These are phyloP conservation scores for Petasospora fabianii DNA, from an alignment of 1,139 yeast species.

Conservation along the genomic window DNA sequence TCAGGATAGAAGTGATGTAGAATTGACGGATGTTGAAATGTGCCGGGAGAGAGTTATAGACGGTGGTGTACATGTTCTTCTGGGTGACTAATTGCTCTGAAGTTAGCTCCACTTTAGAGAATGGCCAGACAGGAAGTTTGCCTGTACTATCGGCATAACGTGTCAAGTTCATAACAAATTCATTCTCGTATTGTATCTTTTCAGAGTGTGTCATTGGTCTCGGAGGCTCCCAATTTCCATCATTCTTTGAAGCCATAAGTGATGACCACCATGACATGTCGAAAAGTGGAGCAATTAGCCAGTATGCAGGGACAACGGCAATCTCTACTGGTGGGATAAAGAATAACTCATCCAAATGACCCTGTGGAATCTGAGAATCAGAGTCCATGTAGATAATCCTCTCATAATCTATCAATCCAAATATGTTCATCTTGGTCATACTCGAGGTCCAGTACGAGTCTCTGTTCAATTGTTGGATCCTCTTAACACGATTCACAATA, in stretches of 20 bases:
- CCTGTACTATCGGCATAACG: conserved; percentile 1
- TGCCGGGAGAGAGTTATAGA: conserved; percentile 21
- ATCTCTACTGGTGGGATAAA: conserved; percentile 39
- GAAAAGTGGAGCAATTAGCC: conserved; percentile 18
- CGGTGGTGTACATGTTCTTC: conserved; percentile 18
- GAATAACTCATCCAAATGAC: conserved; percentile 44
- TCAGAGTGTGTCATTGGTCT: conserved; percentile 15
- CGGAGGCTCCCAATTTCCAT: conserved; percentile 7
- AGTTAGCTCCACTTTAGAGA: background rate
- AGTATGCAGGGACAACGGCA: conserved; percentile 35
- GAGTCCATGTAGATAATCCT: conserved; percentile 43
- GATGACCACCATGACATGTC: conserved; percentile 7
- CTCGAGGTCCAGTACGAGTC: conserved; percentile 43
- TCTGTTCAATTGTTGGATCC: background rate
- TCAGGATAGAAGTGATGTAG: conserved; percentile 19
- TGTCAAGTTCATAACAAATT: background rate
- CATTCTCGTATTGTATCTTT: conserved; percentile 4
- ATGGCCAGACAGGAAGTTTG: conserved; percentile 1
- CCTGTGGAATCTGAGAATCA: conserved; percentile 32
- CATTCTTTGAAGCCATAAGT: background rate
- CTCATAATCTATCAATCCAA: conserved; percentile 45
- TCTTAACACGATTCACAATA: conserved; percentile 19
- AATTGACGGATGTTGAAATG: conserved; percentile 18
- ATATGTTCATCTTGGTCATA: conserved; percentile 52
- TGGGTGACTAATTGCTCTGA: conserved; percentile 4